Conservation (phyloP, 2,329 filamentous ascomycete genomes). For the Phoma sp. region DNA sequence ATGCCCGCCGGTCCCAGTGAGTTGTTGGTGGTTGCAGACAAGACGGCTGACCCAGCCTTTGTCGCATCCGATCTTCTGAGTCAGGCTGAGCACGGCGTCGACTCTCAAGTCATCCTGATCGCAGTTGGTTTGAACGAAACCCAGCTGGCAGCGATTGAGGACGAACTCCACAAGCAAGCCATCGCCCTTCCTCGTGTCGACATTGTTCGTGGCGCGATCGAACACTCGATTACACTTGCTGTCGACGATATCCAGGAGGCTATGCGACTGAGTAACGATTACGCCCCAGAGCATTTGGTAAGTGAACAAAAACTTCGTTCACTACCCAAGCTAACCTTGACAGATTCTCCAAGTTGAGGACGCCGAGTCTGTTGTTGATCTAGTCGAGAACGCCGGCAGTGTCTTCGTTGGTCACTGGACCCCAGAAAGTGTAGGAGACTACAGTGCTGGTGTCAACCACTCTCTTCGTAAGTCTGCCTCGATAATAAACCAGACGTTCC, state of each 20-base stretch:
- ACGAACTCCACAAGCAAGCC: constrained; percentile 88
- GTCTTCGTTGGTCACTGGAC: constrained; percentile 98
- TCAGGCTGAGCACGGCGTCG: constrained; percentile 95
- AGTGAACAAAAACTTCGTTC: not conserved
- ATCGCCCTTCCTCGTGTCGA: constrained; percentile 86
- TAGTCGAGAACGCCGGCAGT: constrained; percentile 91
- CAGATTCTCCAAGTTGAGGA: constrained; percentile 82
- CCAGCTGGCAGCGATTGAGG: constrained; percentile 82
- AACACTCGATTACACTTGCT: constrained; percentile 86
- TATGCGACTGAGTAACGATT: constrained; percentile 84
- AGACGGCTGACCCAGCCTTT: constrained; percentile 86
- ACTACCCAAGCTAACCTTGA: not conserved
- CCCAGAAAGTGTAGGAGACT: constrained; percentile 96
- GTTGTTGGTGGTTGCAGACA: constrained; percentile 93
- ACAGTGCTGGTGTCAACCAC: constrained; percentile 97
- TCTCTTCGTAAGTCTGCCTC: constrained; percentile 72
- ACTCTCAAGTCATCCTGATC: constrained; percentile 93
- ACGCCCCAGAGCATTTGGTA: constrained; percentile 87
- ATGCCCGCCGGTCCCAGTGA: constrained; percentile 98
- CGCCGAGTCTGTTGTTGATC: constrained; percentile 73
- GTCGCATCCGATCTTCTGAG: constrained; percentile 94
- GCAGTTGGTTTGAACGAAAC: constrained; percentile 78
- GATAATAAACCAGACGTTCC: too few relatives aligned
- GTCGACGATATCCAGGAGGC: constrained; percentile 78
- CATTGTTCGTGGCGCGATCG: constrained; percentile 88